phyloP scores from a whole-genome alignment of 345 rosid genomes.

The Eucalyptus erythrocorys region DNA sequence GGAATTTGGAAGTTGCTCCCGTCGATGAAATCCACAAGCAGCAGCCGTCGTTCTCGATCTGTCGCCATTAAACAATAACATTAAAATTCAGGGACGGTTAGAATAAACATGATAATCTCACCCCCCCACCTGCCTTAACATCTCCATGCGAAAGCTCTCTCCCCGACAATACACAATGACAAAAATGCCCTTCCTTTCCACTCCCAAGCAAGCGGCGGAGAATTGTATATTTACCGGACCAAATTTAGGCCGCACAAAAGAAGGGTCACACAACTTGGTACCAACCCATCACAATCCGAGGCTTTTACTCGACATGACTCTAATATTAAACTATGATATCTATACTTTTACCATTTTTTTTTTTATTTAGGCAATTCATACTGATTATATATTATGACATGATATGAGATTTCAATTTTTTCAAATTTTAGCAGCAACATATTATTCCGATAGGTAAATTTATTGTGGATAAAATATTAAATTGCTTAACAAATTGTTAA shows the following conservation, averaged over 20 bases:
- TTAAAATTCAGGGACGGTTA: background rate
- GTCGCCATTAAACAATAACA: background rate
- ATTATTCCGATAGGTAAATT: accelerated
- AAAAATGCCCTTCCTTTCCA: background rate
- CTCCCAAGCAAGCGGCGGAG: background rate
- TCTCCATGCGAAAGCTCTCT: background rate
- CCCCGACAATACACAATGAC: background rate
- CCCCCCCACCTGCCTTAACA: background rate
- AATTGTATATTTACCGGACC: background rate
- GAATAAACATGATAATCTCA: background rate
- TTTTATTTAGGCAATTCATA: background rate
- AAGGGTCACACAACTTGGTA: background rate
- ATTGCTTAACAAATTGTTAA: background rate
- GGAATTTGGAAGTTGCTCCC: background rate
- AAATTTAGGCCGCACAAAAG: background rate
- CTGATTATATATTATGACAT: accelerated
- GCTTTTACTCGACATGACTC: background rate
- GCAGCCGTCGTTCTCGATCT: background rate
- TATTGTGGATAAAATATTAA: background rate
- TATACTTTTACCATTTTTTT: background rate
- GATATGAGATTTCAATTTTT: background rate
- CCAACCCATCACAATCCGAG: background rate
- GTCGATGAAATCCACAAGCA: background rate
- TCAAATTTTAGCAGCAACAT: background rate
- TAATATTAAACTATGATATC: background rate